Evolutionary conservation across 805 yeast species (phyloP).

Genomic region (fission yeast (Schizosaccharomyces pombe)): DNA sequence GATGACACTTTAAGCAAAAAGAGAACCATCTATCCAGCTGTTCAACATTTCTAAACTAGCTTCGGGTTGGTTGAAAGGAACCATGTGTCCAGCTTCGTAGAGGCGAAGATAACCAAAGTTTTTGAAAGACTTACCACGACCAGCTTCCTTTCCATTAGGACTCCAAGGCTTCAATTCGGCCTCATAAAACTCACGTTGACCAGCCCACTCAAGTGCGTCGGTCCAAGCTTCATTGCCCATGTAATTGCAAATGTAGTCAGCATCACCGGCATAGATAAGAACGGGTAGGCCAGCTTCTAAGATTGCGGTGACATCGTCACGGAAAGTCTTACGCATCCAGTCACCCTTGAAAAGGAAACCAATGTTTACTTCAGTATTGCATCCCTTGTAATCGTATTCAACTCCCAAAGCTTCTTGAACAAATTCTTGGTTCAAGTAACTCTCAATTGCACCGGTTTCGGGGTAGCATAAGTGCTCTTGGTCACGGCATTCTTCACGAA

Average conservation of each 20-base stretch:
- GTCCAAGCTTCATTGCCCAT: constrained; percentile 82
- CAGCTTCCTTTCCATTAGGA: constrained; percentile 27
- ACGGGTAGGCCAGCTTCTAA: constrained; percentile 59
- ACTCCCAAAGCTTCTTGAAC: constrained; percentile 75
- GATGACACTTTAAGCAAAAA: background rate
- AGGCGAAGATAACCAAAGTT: constrained; percentile 63
- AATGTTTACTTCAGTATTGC: constrained; percentile 56
- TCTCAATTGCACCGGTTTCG: constrained; percentile 51
- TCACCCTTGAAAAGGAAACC: constrained; percentile 74
- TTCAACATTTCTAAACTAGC: constrained; percentile 58
- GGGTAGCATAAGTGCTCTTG: constrained; percentile 52
- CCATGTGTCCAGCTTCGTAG: constrained; percentile 89
- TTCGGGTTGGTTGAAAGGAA: constrained; percentile 72
- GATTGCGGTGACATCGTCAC: constrained; percentile 37
- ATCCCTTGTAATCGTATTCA: constrained; percentile 55
- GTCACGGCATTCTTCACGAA: constrained; percentile 55
- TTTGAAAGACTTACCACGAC: constrained; percentile 52
- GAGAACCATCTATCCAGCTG: constrained; percentile 48
- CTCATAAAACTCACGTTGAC: constrained; percentile 28
- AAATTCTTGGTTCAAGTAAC: constrained; percentile 50
- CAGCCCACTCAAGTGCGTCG: constrained; percentile 44
- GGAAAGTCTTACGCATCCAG: constrained; percentile 76
- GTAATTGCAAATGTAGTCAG: constrained; percentile 73
- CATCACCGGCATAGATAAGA: constrained; percentile 82
- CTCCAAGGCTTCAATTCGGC: constrained; percentile 18